Evolutionary conservation across 2,329 filamentous ascomycete species (phyloP).

Genomic region (Aurifilum marmelostoma): DNA sequence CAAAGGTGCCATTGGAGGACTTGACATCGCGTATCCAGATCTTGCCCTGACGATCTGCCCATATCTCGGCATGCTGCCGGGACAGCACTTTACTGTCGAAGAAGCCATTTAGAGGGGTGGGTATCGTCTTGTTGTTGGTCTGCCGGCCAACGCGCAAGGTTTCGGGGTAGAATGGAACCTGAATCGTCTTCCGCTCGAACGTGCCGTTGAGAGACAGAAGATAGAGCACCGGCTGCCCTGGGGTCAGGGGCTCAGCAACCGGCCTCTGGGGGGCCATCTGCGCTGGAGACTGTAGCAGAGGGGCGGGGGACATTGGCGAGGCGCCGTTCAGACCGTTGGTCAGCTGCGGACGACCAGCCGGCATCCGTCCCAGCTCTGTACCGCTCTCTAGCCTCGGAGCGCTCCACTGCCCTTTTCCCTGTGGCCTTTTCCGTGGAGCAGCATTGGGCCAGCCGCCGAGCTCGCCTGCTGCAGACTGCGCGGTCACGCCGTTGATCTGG

Average conservation of each 20-base stretch:
- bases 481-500: constrained; percentile 62
- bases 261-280: constrained; percentile 57
- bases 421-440: constrained; percentile 55
- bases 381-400: constrained; percentile 51
- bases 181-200: constrained; percentile 96
- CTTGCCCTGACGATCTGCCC: constrained; percentile 82
- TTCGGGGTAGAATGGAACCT: constrained; percentile 92
- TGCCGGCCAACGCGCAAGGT: constrained; percentile 91
- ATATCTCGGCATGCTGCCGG: constrained; percentile 93
- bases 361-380: constrained; percentile 51
- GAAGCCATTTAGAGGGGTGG: constrained; percentile 88
- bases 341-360: constrained; percentile 42
- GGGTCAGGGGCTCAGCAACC: constrained; percentile 62
- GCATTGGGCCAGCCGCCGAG: constrained; percentile 55
- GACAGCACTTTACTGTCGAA: constrained; percentile 99
- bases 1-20: constrained; percentile 97
- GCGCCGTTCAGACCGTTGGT: constrained; percentile 50
- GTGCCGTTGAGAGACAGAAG: constrained; percentile 92
- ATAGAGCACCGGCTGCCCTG: constrained; percentile 77
- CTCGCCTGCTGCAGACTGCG: constrained; percentile 51
- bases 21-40: constrained; percentile 97
- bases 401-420: constrained; percentile 55
- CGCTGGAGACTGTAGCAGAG: constrained; percentile 43
- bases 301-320: constrained; percentile 42
- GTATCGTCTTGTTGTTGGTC: constrained; percentile 94